phyloP scores from a whole-genome alignment of 306 rosid species.

The Gillenia trifoliata region DNA sequence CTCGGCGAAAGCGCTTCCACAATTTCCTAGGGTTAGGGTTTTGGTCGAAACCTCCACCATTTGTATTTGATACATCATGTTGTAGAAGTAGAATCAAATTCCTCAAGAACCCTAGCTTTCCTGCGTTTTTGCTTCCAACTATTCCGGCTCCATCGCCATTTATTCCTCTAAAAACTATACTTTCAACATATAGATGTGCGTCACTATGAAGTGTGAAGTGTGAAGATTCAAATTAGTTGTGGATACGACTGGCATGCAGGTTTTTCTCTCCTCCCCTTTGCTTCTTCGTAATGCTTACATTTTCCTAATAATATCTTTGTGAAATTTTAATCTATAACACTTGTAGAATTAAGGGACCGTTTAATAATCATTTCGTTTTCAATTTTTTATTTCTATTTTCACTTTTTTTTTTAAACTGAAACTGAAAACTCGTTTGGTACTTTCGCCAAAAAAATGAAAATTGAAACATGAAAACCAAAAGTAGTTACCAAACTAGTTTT shows the following conservation, averaged over 20 bases:
- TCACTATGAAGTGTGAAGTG: neutral
- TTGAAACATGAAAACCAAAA: too few species aligned
- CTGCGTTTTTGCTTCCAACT: too few species aligned
- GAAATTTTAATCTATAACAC: neutral
- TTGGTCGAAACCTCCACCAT: neutral
- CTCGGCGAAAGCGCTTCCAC: neutral
- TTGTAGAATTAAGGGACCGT: neutral
- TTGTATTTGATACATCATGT: too few species aligned
- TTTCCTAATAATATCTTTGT: neutral
- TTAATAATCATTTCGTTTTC: neutral
- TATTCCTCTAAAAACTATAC: neutral
- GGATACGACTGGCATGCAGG: neutral
- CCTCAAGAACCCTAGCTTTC: neutral
- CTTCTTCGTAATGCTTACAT: neutral
- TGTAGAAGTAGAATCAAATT: too few species aligned
- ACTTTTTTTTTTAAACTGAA: too few species aligned
- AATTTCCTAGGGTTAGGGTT: neutral
- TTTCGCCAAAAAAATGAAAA: too few species aligned
- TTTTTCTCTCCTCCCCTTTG: neutral
- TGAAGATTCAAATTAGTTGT: neutral
- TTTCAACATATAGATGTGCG: neutral
- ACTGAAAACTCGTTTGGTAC: too few species aligned
- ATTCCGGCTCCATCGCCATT: neutral
- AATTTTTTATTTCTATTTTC: too few species aligned
- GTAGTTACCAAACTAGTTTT: too few species aligned